phyloP scores from a whole-genome alignment of 2,329 filamentous ascomycete species.

The Fusarium sp. region DNA sequence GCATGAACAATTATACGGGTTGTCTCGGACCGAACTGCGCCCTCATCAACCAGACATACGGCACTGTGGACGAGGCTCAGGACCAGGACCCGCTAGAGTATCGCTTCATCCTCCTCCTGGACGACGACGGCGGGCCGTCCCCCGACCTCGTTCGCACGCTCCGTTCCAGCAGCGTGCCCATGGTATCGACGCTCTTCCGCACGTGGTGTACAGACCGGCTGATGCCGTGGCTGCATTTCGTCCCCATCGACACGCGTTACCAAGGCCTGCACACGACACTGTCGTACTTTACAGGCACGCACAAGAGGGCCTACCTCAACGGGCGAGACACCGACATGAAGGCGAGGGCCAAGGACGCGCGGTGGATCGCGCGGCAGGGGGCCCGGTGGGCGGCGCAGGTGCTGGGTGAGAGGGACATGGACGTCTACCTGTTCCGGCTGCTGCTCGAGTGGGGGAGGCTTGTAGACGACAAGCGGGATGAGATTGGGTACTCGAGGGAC shows the following conservation, averaged over 20 bases:
- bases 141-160: constrained; percentile 71
- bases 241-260: constrained; percentile 79
- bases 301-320: constrained; percentile 56
- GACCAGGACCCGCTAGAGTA: constrained; percentile 69
- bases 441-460: constrained; percentile 82
- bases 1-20: constrained; percentile 68
- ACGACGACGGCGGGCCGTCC: constrained; percentile 77
- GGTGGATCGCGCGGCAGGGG: constrained; percentile 75
- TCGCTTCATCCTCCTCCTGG: constrained; percentile 78
- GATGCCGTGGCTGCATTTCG: constrained; percentile 82
- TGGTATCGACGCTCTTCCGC: constrained; percentile 78
- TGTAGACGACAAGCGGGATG: constrained; percentile 70
- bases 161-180: constrained; percentile 74
- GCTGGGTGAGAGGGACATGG: constrained; percentile 79
- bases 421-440: constrained; percentile 83
- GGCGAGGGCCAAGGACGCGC: constrained; percentile 63
- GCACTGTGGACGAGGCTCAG: constrained; percentile 52
- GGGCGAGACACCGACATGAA: constrained; percentile 62
- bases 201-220: constrained; percentile 85
- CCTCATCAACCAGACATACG: constrained; percentile 48
- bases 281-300: constrained; percentile 77
- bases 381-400: constrained; percentile 73
- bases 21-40: constrained; percentile 62
- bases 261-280: constrained; percentile 80
- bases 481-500: constrained; percentile 53